phyloP scores from a whole-genome alignment of 352 stramenopile genomes.

The Phytophthora podocarpi region DNA sequence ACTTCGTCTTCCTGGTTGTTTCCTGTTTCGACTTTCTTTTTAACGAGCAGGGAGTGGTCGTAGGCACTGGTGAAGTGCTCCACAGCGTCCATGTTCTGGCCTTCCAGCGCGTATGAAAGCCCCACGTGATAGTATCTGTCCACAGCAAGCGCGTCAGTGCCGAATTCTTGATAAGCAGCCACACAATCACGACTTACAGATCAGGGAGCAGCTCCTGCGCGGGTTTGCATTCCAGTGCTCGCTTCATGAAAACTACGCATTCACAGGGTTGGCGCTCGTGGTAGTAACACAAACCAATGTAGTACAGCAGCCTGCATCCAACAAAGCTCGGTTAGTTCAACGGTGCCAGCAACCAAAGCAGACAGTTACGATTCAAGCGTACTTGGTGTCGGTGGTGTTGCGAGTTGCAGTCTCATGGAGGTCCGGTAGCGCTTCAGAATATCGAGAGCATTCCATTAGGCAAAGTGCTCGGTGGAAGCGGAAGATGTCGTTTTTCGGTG shows the following conservation, averaged over 20 bases:
- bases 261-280: constrained; percentile 51
- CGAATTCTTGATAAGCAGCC: neutral
- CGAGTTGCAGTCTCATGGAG: constrained; percentile 48
- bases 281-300: constrained; percentile 67
- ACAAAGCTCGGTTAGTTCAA: constrained; percentile 7
- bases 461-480: constrained; percentile 70
- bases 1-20: constrained; percentile 26
- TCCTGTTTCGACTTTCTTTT: constrained; percentile 8
- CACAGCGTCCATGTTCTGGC: constrained; percentile 63
- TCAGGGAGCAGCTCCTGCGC: constrained; percentile 48
- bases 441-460: constrained; percentile 56
- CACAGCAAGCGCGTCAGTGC: neutral
- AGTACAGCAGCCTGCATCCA: constrained; percentile 61
- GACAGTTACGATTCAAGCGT: constrained; percentile 14
- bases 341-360: neutral
- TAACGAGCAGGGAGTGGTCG: constrained; percentile 22
- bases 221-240: constrained; percentile 39
- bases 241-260: constrained; percentile 54
- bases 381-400: constrained; percentile 40
- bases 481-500: constrained; percentile 62
- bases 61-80: constrained; percentile 66
- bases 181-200: constrained; percentile 44
- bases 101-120: constrained; percentile 55
- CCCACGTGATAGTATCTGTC: constrained; percentile 79
- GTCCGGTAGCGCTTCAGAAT: constrained; percentile 56